These are phyloP conservation scores for Syzygium oleosum DNA, from an alignment of 345 rosid genomes.

Conservation along the genomic window DNA sequence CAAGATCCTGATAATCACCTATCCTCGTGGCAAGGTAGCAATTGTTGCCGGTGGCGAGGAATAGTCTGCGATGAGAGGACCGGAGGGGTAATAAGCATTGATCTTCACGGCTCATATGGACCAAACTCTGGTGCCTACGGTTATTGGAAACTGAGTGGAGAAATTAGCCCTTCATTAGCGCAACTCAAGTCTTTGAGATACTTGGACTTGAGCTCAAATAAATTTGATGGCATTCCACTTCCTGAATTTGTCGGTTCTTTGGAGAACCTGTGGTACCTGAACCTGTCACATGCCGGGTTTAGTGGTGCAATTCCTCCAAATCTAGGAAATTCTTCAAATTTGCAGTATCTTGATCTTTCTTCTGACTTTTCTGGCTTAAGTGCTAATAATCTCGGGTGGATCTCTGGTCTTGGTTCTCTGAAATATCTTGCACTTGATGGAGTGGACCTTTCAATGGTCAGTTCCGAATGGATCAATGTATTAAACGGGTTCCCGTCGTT, in stretches of 20 bases:
- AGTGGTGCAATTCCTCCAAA: conserved; percentile 15
- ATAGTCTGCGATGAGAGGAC: conserved; percentile 16
- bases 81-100: conserved; percentile 18
- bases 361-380: conserved; percentile 1
- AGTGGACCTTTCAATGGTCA: conserved; percentile 12
- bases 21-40: conserved; percentile 23
- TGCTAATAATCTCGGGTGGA: conserved; percentile 22
- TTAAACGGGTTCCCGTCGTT: conserved; percentile 12
- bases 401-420: conserved; percentile 21
- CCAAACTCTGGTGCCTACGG: neutral
- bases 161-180: conserved; percentile 26
- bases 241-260: conserved; percentile 33
- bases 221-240: conserved; percentile 15
- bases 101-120: conserved; percentile 10
- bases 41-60: conserved; percentile 37
- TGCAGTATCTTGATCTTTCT: conserved; percentile 31
- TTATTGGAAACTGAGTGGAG: conserved; percentile 24
- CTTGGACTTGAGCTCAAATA: conserved; percentile 33
- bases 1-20: conserved; percentile 16
- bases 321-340: conserved; percentile 25
- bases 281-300: conserved; percentile 28
- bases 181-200: conserved; percentile 16
- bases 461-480: conserved; percentile 2
- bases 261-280: conserved; percentile 16
- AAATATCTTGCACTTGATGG: conserved; percentile 12